Evolutionary conservation across 129 eudicot species (phyloP).

Genomic region (Solidago caesia): DNA sequence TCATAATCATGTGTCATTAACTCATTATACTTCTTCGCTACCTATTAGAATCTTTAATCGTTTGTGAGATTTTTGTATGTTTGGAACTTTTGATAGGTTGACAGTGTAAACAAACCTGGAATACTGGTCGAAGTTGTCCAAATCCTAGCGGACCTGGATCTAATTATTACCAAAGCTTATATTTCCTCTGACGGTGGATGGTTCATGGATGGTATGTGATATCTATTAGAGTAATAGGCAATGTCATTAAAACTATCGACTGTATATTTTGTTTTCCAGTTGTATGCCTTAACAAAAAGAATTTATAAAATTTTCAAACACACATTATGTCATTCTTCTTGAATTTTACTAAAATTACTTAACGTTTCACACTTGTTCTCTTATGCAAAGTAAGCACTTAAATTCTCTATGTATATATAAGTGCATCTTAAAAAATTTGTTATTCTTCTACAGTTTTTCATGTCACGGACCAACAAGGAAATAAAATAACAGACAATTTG

Average conservation of each 20-base stretch:
- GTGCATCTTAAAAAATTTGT: not conserved
- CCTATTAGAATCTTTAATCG: no score
- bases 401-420: no score
- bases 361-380: no score
- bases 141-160: constrained; percentile 86
- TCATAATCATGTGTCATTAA: constrained; percentile 17
- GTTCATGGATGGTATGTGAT: constrained; percentile 97
- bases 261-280: no score
- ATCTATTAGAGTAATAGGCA: no score
- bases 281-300: no score
- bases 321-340: no score
- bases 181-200: constrained; percentile 94
- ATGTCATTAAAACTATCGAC: no score
- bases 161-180: constrained; percentile 83
- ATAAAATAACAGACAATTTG: constrained; percentile 58
- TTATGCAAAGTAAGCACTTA: no score
- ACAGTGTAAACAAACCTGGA: constrained; percentile 94
- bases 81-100: constrained; percentile 50
- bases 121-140: constrained; percentile 92
- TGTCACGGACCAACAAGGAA: constrained; percentile 86
- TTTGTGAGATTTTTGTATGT: constrained; percentile 4
- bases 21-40: not conserved
- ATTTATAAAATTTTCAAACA: no score
- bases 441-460: constrained; percentile 63
- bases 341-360: no score